These are phyloP conservation scores for Fusarium bactridioides DNA, from an alignment of 2,329 filamentous ascomycete species.

Conservation along the genomic window DNA sequence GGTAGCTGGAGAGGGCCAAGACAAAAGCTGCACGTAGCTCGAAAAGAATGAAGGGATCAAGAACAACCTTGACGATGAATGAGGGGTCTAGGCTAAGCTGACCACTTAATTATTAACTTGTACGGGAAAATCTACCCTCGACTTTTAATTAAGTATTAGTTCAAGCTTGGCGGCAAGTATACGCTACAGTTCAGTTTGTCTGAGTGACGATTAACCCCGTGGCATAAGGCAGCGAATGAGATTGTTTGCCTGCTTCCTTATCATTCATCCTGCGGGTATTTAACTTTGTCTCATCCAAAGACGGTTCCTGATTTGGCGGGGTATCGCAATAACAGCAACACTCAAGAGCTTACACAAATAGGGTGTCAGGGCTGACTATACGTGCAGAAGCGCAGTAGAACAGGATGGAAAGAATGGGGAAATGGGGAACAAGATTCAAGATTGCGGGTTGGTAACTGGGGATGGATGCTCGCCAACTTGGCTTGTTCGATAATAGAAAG, in stretches of 20 bases:
- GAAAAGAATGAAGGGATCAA: constrained; percentile 9
- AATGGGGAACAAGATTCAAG: constrained; percentile 23
- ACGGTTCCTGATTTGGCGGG: constrained; percentile 23
- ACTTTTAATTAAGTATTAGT: constrained; percentile 2
- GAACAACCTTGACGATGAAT: constrained; percentile 22
- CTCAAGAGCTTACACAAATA: constrained; percentile 1
- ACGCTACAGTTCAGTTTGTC: constrained; percentile 4
- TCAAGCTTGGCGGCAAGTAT: constrained; percentile 20
- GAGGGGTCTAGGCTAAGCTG: constrained; percentile 22
- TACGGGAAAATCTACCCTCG: not conserved
- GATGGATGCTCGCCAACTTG: constrained; percentile 9
- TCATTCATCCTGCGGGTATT: constrained; percentile 24
- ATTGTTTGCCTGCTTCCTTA: constrained; percentile 19
- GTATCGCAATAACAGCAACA: not conserved
- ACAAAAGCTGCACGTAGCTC: constrained; percentile 30
- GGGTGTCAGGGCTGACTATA: constrained; percentile 1
- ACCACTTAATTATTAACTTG: not conserved
- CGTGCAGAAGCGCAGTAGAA: constrained; percentile 18
- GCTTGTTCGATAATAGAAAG: not conserved
- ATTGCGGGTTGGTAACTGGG: constrained; percentile 32
- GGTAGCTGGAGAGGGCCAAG: constrained; percentile 24
- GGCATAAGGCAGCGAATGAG: constrained; percentile 31
- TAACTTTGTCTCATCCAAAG: not conserved
- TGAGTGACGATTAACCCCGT: constrained; percentile 23
- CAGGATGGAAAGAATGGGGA: constrained; percentile 34